A percentile compares a stretch with the other conserved stretches of the same genome.
Conservation (phyloP, 177 flowering plant species). For the Vitis hybrid region DNA sequence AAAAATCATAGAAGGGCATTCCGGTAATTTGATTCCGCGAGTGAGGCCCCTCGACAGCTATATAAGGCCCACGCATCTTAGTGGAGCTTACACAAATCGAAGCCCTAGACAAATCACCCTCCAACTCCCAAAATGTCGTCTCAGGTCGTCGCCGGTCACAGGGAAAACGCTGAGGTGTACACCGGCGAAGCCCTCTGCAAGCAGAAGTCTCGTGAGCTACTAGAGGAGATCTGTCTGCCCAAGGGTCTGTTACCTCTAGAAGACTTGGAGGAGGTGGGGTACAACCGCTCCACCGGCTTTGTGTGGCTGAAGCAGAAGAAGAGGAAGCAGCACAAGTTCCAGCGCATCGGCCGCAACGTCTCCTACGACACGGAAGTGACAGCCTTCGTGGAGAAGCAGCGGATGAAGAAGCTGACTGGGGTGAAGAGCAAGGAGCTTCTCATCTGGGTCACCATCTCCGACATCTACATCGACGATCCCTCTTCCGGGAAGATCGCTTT, state of each 20-base stretch:
- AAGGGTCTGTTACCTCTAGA: slow-evolving; percentile 62
- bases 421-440: slow-evolving; percentile 77
- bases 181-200: slow-evolving; percentile 51
- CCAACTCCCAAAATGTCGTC: slow-evolving; percentile 18
- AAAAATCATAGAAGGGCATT: too few relatives aligned
- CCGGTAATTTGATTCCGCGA: too few relatives aligned
- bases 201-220: slow-evolving; percentile 43
- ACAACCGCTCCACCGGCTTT: slow-evolving; percentile 54
- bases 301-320: slow-evolving; percentile 77
- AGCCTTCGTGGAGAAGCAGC: slow-evolving; percentile 55
- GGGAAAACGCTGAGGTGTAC: slow-evolving; percentile 56
- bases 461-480: slow-evolving; percentile 47
- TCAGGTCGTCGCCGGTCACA: slow-evolving; percentile 24
- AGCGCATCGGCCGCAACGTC: slow-evolving; percentile 34
- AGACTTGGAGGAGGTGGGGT: slow-evolving; percentile 55
- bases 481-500: slow-evolving; percentile 47
- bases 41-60: not conserved
- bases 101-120: not conserved
- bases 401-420: slow-evolving; percentile 62
- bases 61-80: not conserved
- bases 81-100: not conserved
- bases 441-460: slow-evolving; percentile 62
- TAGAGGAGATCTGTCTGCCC: slow-evolving; percentile 48
- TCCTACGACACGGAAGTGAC: slow-evolving; percentile 63
- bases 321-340: slow-evolving; percentile 46